Percentiles rank a stretch among this genome's conserved stretches.
Evolutionary conservation across 2,329 filamentous ascomycete genomes (phyloP).

Genomic region (Grosmannia clavigera): DNA sequence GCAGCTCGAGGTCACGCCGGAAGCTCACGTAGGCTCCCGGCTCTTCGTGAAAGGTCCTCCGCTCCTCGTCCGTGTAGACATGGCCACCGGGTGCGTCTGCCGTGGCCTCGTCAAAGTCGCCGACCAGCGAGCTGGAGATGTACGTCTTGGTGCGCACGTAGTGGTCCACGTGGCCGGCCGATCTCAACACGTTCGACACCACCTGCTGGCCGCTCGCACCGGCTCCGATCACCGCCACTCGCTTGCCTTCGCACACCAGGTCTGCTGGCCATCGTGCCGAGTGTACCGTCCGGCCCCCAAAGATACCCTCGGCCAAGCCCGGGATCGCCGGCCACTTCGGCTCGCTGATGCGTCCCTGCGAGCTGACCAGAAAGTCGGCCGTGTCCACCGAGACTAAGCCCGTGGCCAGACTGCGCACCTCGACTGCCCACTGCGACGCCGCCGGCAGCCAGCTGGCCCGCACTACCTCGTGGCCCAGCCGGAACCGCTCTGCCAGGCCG

Average conservation of each 20-base stretch:
- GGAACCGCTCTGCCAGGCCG: slow-evolving; percentile 1
- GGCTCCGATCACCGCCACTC: slow-evolving; percentile 18
- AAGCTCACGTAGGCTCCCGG: no score
- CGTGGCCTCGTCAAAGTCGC: slow-evolving; percentile 11
- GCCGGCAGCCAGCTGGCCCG: slow-evolving; percentile 9
- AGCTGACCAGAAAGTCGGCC: slow-evolving; percentile 10
- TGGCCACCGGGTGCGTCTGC: background rate
- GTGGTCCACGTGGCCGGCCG: slow-evolving; percentile 11
- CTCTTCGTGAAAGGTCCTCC: background rate
- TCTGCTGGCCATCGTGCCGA: slow-evolving; percentile 3
- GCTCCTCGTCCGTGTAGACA: slow-evolving; percentile 4
- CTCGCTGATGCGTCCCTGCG: slow-evolving; percentile 9
- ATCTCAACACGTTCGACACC: slow-evolving; percentile 15
- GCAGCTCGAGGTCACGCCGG: slow-evolving; percentile 8
- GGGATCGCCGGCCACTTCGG: slow-evolving; percentile 6
- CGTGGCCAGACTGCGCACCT: slow-evolving; percentile 26
- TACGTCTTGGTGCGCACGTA: slow-evolving; percentile 15
- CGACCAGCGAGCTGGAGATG: slow-evolving; percentile 14
- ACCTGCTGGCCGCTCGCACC: slow-evolving; percentile 19
- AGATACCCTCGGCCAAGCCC: slow-evolving; percentile 2
- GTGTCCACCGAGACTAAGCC: slow-evolving; percentile 24
- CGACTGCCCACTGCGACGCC: slow-evolving; percentile 12
- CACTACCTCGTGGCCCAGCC: slow-evolving; percentile 5
- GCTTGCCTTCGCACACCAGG: slow-evolving; percentile 11
- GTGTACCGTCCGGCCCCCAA: slow-evolving; percentile 7